These are phyloP conservation scores for Stereum hirsutum DNA, from an alignment of 1,284 basidiomycete species.

Conservation along the genomic window DNA sequence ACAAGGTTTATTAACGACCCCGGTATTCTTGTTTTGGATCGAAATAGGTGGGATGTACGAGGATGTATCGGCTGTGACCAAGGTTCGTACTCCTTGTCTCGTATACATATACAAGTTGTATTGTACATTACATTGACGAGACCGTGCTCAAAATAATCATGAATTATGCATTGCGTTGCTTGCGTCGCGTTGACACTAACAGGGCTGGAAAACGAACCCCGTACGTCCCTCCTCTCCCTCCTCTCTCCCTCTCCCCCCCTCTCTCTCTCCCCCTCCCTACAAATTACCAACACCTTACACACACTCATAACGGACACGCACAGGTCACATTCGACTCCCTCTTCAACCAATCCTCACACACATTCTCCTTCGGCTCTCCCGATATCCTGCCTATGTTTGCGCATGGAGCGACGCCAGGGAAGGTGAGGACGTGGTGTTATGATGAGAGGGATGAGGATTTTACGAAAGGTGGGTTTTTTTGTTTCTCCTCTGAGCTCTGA, in stretches of 20 bases:
- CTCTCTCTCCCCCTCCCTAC: too few relatives aligned
- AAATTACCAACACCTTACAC: too few relatives aligned
- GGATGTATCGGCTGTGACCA: conserved; percentile 85
- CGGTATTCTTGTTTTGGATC: too few relatives aligned
- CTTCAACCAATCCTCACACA: conserved; percentile 75
- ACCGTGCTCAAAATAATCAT: conserved; percentile 2
- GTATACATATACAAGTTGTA: too few relatives aligned
- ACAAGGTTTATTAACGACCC: too few relatives aligned
- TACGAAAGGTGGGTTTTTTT: conserved; percentile 50
- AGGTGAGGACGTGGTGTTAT: conserved; percentile 73
- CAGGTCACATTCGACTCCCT: conserved; percentile 85
- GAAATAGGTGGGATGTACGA: conserved; percentile 84
- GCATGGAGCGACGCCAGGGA: conserved; percentile 61
- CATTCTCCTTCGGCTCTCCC: conserved; percentile 83
- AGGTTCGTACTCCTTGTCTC: conserved; percentile 34
- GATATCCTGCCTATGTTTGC: conserved; percentile 90
- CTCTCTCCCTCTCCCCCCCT: too few relatives aligned
- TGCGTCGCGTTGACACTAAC: too few relatives aligned
- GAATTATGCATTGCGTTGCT: conserved; percentile 4
- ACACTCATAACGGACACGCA: background rate
- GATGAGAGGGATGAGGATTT: conserved; percentile 78
- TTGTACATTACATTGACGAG: too few relatives aligned
- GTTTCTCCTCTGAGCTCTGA: too few relatives aligned
- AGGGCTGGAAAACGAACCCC: conserved; percentile 90
- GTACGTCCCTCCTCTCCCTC: conserved; percentile 28